Percentiles rank a stretch among this genome's conserved stretches.
Evolutionary conservation across 2,329 filamentous ascomycete genomes (phyloP).

Genomic region (Xylariaceae sp.): DNA sequence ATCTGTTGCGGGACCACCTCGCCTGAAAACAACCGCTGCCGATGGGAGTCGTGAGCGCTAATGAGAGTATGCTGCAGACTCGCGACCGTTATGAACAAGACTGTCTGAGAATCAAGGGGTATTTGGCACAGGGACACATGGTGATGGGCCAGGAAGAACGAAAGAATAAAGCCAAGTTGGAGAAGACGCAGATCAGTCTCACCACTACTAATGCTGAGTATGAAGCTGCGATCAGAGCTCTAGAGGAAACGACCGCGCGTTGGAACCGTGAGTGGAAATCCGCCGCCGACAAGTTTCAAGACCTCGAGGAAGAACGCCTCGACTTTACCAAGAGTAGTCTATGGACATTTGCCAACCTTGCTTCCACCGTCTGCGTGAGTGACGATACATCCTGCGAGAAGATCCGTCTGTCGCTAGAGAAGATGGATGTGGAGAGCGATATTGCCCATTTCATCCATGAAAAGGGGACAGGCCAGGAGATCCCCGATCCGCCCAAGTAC

Average conservation of each 20-base stretch:
- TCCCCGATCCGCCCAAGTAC: conserved; percentile 93
- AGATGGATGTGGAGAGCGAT: conserved; percentile 95
- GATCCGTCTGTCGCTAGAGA: conserved; percentile 85
- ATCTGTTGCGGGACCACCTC: background rate
- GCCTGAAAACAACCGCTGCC: background rate
- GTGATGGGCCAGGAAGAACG: conserved; percentile 99
- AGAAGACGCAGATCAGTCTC: conserved; percentile 96
- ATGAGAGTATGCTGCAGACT: conserved; percentile 47
- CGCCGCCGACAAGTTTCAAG: conserved; percentile 97
- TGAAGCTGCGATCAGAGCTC: conserved; percentile 81
- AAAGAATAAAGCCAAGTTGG: conserved; percentile 97
- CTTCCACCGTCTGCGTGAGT: conserved; percentile 95
- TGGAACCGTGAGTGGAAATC: conserved; percentile 99
- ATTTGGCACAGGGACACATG: conserved; percentile 97
- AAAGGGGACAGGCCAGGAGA: conserved; percentile 88
- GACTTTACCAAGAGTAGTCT: conserved; percentile 97
- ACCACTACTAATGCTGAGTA: conserved; percentile 90
- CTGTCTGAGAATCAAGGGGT: conserved; percentile 96
- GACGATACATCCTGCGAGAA: conserved; percentile 97
- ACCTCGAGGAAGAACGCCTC: conserved; percentile 91
- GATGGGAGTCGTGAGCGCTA: background rate
- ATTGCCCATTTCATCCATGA: conserved; percentile 85
- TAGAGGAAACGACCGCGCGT: conserved; percentile 89
- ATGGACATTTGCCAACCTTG: conserved; percentile 96
- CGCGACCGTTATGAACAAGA: conserved; percentile 96